These are phyloP conservation scores for Groenewaldozyma auringiensis DNA, from an alignment of 1,139 yeast genomes.

Conservation along the genomic window DNA sequence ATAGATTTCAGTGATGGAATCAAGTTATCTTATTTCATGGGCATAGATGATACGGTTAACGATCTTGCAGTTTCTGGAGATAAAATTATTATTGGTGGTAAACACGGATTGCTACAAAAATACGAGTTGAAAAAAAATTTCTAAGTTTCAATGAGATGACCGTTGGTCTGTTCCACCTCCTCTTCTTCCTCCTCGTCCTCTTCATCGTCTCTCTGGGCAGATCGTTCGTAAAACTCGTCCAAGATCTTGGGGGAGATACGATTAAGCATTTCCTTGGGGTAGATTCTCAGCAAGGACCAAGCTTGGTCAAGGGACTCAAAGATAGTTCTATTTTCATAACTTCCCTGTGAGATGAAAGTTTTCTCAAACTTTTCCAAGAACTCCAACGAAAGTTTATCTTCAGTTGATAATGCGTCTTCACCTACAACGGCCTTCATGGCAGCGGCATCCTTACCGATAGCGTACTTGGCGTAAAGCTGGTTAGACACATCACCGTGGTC, in stretches of 20 bases:
- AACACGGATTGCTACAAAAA: constrained; percentile 7
- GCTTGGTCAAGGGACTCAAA: constrained; percentile 96
- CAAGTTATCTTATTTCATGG: neutral
- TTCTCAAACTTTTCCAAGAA: constrained; percentile 96
- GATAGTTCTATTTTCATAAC: constrained; percentile 88
- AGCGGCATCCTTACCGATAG: constrained; percentile 99
- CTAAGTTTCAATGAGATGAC: constrained; percentile 48
- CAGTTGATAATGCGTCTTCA: constrained; percentile 97
- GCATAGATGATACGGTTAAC: neutral
- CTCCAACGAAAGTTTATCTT: constrained; percentile 93
- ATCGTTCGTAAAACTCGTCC: constrained; percentile 90
- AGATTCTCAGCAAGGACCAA: constrained; percentile 94
- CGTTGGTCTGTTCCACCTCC: constrained; percentile 24
- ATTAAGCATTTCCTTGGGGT: constrained; percentile 97
- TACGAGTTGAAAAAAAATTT: constrained; percentile 2
- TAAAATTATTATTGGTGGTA: constrained; percentile 9
- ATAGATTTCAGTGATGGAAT: constrained; percentile 11
- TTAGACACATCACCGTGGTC: constrained; percentile 99
- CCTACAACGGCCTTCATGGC: constrained; percentile 99
- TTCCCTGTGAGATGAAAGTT: constrained; percentile 91
- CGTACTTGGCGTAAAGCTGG: constrained; percentile 97
- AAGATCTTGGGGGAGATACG: constrained; percentile 97
- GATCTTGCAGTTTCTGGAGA: neutral
- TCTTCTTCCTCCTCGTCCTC: constrained; percentile 35
- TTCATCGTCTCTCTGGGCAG: constrained; percentile 34